These are phyloP conservation scores for Cylindrotheca closterium DNA, from an alignment of 108 stramenopile species.

Conservation along the genomic window DNA sequence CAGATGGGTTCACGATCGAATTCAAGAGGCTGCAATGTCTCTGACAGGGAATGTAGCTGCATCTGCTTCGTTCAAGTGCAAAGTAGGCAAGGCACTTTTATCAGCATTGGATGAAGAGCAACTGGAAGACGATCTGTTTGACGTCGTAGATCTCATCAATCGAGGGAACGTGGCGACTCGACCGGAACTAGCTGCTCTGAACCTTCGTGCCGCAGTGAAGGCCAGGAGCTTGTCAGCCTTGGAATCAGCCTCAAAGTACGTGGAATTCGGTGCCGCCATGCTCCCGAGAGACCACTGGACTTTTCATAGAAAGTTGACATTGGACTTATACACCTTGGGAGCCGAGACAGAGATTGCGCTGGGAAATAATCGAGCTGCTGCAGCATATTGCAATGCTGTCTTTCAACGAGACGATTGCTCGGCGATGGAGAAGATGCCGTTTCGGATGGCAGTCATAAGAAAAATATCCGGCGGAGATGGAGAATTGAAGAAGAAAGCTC, in stretches of 20 bases:
- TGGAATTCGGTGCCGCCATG: constrained; percentile 7
- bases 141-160: constrained; percentile 15
- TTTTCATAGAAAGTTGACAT: constrained; percentile 4
- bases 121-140: constrained; percentile 10
- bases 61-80: not conserved
- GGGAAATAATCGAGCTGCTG: constrained; percentile 17
- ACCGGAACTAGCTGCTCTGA: constrained; percentile 12
- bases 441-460: too few species aligned
- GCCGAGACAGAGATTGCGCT: constrained; percentile 22
- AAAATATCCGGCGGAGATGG: too few species aligned
- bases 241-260: constrained; percentile 18
- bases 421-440: too few species aligned
- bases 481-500: too few species aligned
- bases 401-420: constrained; percentile 12
- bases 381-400: constrained; percentile 2
- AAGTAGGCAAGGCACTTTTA: too few species aligned
- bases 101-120: too few species aligned
- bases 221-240: constrained; percentile 28
- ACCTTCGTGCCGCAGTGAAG: constrained; percentile 20
- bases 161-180: not conserved
- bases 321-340: constrained; percentile 15
- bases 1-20: constrained; percentile 27
- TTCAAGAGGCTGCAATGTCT: constrained; percentile 23
- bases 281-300: constrained; percentile 11
- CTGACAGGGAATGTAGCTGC: too few species aligned